Conservation (phyloP, 768 basidiomycete species). For the Tulasnella calospora region DNA sequence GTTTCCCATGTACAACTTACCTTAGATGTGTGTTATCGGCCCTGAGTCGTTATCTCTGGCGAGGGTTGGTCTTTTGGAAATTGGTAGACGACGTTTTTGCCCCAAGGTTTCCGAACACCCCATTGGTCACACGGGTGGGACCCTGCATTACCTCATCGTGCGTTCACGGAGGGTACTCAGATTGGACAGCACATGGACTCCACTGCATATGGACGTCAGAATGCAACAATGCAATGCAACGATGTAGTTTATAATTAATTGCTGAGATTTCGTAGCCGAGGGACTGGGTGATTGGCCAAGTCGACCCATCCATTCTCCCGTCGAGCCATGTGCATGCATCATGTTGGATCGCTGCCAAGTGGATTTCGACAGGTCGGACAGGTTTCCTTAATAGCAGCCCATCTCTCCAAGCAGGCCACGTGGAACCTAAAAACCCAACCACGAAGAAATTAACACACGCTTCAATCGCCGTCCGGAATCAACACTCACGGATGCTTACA, state of each 20-base stretch:
- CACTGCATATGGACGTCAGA: too few species aligned
- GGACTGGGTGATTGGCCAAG: background rate
- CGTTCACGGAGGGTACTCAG: background rate
- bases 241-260: too few species aligned
- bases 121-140: background rate
- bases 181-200: background rate
- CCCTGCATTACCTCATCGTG: slow-evolving; percentile 4
- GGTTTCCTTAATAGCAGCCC: background rate
- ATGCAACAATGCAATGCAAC: too few species aligned
- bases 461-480: too few species aligned
- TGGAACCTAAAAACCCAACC: background rate
- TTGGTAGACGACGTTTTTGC: background rate
- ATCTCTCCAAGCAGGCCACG: background rate
- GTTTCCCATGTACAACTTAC: background rate
- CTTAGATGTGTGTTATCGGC: background rate
- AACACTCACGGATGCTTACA: slow-evolving; percentile 4
- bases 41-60: background rate
- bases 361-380: slow-evolving; percentile 2
- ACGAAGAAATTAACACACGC: too few species aligned
- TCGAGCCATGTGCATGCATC: background rate
- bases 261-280: background rate
- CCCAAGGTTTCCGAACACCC: background rate
- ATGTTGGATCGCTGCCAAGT: background rate
- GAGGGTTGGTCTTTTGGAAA: background rate
- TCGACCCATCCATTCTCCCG: background rate